Conservation (phyloP, 352 stramenopile genomes). For the Thraustochytrium sp. region DNA sequence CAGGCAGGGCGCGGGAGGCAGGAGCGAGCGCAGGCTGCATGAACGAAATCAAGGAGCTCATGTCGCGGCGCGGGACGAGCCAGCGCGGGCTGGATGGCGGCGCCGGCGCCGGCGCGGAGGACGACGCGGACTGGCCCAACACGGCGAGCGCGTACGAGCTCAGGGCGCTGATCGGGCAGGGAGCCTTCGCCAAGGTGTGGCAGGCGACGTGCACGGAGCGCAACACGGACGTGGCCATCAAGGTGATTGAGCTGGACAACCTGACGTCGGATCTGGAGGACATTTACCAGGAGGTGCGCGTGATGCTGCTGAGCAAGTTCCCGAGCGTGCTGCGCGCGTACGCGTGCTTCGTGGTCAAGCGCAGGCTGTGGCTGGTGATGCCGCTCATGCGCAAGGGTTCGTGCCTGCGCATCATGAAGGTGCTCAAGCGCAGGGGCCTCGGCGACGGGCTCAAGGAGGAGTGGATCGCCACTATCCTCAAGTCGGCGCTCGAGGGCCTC, state of each 20-base stretch:
- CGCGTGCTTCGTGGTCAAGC: slow-evolving; percentile 92
- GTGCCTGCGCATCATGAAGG: slow-evolving; percentile 92
- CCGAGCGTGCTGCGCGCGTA: slow-evolving; percentile 95
- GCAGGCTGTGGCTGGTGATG: slow-evolving; percentile 96
- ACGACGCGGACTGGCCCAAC: slow-evolving; percentile 9
- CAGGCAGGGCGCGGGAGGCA: neutral
- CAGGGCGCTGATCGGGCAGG: slow-evolving; percentile 71
- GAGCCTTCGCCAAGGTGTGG: slow-evolving; percentile 96
- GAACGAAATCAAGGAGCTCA: slow-evolving; percentile 43
- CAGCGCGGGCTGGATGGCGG: neutral
- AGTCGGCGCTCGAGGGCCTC: slow-evolving; percentile 90
- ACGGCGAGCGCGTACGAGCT: slow-evolving; percentile 55
- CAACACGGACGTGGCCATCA: slow-evolving; percentile 86
- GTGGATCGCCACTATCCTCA: slow-evolving; percentile 93
- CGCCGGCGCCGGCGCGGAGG: neutral
- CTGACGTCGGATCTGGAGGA: slow-evolving; percentile 61
- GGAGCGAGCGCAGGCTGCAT: neutral
- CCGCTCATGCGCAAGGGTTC: slow-evolving; percentile 98
- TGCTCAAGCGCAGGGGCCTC: neutral
- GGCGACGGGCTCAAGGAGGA: slow-evolving; percentile 66
- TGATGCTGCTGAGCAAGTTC: slow-evolving; percentile 97
- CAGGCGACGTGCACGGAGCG: slow-evolving; percentile 82
- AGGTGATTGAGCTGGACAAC: slow-evolving; percentile 98
- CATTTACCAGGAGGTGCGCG: slow-evolving; percentile 82
- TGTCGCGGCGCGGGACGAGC: neutral